Conservation (phyloP, 129 eudicot genomes). For the Chrysanthemum seticuspe region DNA sequence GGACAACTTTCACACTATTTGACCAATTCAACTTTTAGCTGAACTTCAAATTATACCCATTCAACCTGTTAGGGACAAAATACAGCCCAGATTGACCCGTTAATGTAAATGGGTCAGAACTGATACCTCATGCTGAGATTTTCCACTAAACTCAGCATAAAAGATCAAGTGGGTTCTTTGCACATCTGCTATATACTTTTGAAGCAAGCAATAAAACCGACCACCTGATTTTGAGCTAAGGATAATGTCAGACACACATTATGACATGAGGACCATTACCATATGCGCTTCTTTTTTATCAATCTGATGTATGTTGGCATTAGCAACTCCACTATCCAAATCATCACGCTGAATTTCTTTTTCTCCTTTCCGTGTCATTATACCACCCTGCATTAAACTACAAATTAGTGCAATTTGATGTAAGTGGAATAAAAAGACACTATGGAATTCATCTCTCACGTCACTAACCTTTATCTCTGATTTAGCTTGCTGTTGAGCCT, state of each 20-base stretch:
- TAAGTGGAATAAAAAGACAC: not conserved
- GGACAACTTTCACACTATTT: not conserved
- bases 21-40: not conserved
- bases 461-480: constrained; percentile 50
- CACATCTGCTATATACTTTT: constrained; percentile 1
- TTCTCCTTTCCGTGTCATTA: constrained; percentile 43
- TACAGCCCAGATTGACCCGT: too few species aligned
- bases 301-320: constrained; percentile 35
- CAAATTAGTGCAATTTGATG: constrained; percentile 19
- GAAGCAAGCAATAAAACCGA: constrained; percentile 20
- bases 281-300: constrained; percentile 70
- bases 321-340: constrained; percentile 47
- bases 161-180: not conserved
- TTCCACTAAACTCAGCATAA: too few species aligned
- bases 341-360: constrained; percentile 55
- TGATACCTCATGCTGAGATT: not conserved
- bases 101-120: too few species aligned
- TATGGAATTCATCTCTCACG: constrained; percentile 5
- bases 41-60: not conserved
- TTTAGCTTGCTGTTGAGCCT: constrained; percentile 52
- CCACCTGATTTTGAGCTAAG: not conserved
- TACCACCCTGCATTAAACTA: constrained; percentile 41
- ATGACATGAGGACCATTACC: constrained; percentile 36
- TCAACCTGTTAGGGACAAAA: constrained; percentile 1
- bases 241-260: constrained; percentile 5